These are phyloP conservation scores for Gymnopus androsaceus DNA, from an alignment of 1,284 basidiomycete genomes.

Conservation along the genomic window DNA sequence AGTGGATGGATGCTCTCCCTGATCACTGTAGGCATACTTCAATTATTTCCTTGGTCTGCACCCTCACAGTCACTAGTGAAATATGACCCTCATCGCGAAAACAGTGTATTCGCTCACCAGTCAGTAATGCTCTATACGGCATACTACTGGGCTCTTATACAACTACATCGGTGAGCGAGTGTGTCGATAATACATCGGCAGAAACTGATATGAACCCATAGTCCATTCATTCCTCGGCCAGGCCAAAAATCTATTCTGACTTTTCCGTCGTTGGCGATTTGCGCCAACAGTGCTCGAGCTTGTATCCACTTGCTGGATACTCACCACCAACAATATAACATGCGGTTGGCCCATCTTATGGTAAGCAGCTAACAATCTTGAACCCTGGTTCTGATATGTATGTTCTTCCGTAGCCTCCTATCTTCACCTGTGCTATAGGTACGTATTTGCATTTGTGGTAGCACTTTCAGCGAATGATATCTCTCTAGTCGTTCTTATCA, in stretches of 20 bases:
- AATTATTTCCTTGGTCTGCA: background rate
- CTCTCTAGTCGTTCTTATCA: conserved; percentile 71
- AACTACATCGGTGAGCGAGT: too few relatives aligned
- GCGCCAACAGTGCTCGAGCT: conserved; percentile 83
- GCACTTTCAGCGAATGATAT: too few relatives aligned
- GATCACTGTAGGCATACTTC: conserved; percentile 50
- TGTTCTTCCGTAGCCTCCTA: conserved; percentile 31
- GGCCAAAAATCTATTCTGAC: conserved; percentile 55
- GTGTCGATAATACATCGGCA: too few relatives aligned
- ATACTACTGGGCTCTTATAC: conserved; percentile 77
- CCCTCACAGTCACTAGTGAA: conserved; percentile 44
- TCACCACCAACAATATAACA: conserved; percentile 36
- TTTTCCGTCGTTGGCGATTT: conserved; percentile 79
- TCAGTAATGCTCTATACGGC: conserved; percentile 65
- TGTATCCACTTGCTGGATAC: conserved; percentile 72
- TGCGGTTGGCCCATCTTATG: conserved; percentile 40
- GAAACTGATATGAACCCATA: too few relatives aligned
- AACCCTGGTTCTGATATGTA: background rate
- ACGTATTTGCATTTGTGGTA: too few relatives aligned
- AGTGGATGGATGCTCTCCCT: conserved; percentile 75
- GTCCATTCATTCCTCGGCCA: conserved; percentile 79
- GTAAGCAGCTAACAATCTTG: conserved; percentile 29
- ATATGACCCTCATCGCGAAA: conserved; percentile 71
- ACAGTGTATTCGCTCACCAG: conserved; percentile 66
- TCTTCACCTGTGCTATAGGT: conserved; percentile 69